Conservation (phyloP, 345 rosid species). For the Hevea brasiliensis region DNA sequence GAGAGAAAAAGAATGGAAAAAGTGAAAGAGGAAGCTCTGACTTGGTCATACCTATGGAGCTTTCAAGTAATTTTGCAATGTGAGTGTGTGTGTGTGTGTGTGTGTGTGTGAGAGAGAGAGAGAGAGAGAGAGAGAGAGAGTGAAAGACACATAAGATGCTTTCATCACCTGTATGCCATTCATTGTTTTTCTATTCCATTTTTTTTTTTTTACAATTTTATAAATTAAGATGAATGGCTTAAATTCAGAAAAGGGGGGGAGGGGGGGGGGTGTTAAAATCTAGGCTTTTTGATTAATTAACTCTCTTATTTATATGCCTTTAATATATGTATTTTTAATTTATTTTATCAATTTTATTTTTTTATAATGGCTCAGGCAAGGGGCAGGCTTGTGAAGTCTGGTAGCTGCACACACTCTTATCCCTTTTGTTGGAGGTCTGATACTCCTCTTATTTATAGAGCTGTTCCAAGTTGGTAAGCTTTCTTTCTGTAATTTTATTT, state of each 20-base stretch:
- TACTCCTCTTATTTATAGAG: slow-evolving; percentile 92
- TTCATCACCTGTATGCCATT: not conserved
- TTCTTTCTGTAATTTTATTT: not conserved
- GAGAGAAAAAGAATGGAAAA: not conserved
- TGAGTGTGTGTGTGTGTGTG: not conserved
- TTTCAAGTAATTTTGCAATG: not conserved
- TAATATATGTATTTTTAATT: not conserved
- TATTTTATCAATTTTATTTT: not conserved
- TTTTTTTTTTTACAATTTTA: not conserved
- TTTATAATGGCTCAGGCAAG: slow-evolving; percentile 55
- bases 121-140: no score
- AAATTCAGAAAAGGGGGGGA: no score
- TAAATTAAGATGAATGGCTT: not conserved
- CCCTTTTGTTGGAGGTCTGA: slow-evolving; percentile 96
- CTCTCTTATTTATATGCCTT: not conserved
- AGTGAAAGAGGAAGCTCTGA: not conserved
- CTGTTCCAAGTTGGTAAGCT: slow-evolving; percentile 92
- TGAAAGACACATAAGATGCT: not conserved
- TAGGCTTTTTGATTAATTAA: not conserved
- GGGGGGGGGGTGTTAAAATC: not conserved
- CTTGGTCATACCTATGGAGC: not conserved
- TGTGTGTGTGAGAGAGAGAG: no score
- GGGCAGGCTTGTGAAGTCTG: slow-evolving; percentile 87
- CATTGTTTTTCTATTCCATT: no score
- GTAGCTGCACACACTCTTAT: slow-evolving; percentile 78